Conservation (phyloP, 768 basidiomycete genomes). For the Trametes elegans region DNA sequence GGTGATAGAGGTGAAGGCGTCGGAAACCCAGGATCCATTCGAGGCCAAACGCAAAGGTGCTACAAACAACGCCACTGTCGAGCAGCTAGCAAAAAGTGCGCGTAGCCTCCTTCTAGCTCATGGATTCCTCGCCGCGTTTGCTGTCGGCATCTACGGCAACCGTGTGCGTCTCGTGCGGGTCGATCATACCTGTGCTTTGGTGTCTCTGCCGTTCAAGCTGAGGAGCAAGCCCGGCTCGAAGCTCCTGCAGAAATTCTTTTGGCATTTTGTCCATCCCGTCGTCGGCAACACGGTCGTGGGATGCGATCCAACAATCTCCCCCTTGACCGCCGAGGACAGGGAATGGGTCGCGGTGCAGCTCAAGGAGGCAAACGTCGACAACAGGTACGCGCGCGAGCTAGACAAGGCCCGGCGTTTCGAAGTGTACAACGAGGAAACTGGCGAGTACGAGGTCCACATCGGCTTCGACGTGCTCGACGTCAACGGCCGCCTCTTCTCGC, state of each 20-base stretch:
- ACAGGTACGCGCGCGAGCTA: neutral
- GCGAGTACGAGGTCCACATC: neutral
- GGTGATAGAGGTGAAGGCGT: neutral
- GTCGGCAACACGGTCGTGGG: slow-evolving; percentile 1
- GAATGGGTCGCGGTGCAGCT: slow-evolving; percentile 1
- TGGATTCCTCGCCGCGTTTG: slow-evolving; percentile 1
- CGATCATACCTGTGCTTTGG: slow-evolving; percentile 16
- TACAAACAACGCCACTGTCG: neutral
- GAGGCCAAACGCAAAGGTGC: too few relatives aligned
- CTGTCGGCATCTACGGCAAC: slow-evolving; percentile 8
- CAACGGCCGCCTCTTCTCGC: neutral
- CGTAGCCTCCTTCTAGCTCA: slow-evolving; percentile 3
- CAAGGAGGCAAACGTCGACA: neutral
- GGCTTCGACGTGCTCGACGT: neutral
- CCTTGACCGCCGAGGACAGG: neutral
- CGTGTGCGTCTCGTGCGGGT: slow-evolving; percentile 7
- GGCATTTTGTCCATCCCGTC: slow-evolving; percentile 11
- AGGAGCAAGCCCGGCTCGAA: neutral
- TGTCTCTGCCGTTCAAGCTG: slow-evolving; percentile 1
- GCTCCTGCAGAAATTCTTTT: slow-evolving; percentile 11
- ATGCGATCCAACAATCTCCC: neutral
- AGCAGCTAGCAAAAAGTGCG: neutral
- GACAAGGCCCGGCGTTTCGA: neutral
- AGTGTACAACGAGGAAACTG: neutral
- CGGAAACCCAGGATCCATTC: neutral